Evolutionary conservation across 768 basidiomycete genomes (phyloP), one percentile per base, ranked within the genome.

Genomic region (Boletus bicolor): DNA sequence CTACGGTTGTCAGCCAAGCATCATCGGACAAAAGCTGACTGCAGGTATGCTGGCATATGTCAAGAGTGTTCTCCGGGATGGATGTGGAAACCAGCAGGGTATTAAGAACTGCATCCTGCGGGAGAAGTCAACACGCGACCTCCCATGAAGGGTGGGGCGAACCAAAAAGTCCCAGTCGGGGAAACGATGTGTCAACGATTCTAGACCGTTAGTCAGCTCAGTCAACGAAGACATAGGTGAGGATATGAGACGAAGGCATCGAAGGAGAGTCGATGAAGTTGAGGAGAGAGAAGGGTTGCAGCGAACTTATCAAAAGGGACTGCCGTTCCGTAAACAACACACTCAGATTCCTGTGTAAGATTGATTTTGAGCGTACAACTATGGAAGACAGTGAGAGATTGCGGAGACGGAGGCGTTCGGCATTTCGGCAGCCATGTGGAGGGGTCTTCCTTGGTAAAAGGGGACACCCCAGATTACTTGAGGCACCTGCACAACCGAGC

Each of bases 111-210:
- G 61, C 54, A 49, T 69, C 68, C 68, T 69, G 49, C 41, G 32
- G 60, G 51, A 44, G 36, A 58, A 28, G 50, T 68, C 51, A 68
- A 54, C 49, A 21, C 3, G 41, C 11, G 32, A 49, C 39, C 53
- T 28, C 30, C 30, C 44, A 30, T 26, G 26, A 51, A 47, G 30
- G 59, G 49, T n/a, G 47, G 19, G 26, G 65, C 69, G 11, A 53
- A 71, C 69, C 63, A 71, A 57, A 44, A 51, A 63, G 38, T 72
- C 69, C 69, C 69, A 71, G 54, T 71, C 69, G 53, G 67, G 69
- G 41, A 67, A 61, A 35, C 38, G 63, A 43, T 52, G 59, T 44
- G 59, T 58, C 39, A 69, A 57, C 14, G 59, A 67, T 46, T 59
- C 56, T 55, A 71, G 54, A 51, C 56, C 35, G 59, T 59, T 56